Evolutionary conservation across 495 filamentous ascomycete species (phyloP).

Genomic region (Tuber magnatum): DNA sequence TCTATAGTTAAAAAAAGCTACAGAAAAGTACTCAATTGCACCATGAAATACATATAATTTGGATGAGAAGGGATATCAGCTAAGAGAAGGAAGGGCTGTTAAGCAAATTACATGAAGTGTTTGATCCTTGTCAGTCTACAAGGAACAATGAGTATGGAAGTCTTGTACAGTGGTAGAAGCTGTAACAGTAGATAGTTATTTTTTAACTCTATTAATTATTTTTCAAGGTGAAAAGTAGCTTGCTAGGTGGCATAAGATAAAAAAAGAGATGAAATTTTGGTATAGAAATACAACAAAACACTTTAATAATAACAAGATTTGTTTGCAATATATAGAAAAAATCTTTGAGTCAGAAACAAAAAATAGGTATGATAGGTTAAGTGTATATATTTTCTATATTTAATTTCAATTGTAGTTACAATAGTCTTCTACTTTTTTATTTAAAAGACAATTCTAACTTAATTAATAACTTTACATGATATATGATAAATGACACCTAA

Average conservation of each 20-base stretch:
- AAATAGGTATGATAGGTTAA: neutral
- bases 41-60: constrained; percentile 5
- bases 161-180: constrained; percentile 12
- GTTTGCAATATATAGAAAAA: constrained; percentile 10
- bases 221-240: constrained; percentile 12
- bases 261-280: constrained; percentile 12
- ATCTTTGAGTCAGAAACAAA: constrained; percentile 14
- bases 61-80: neutral
- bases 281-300: constrained; percentile 4
- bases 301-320: constrained; percentile 11
- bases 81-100: neutral
- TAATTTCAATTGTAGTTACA: no score
- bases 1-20: neutral
- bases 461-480: neutral
- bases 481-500: constrained; percentile 4
- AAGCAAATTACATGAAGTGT: neutral
- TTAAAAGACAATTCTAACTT: no score
- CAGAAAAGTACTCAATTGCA: neutral
- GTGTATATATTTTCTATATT: no score
- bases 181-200: constrained; percentile 7
- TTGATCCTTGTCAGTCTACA: neutral
- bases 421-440: no score
- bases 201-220: constrained; percentile 8
- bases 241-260: neutral
- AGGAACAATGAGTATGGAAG: constrained; percentile 4